Conservation (phyloP, 352 stramenopile genomes). For the Elongisporangium prolatum region DNA sequence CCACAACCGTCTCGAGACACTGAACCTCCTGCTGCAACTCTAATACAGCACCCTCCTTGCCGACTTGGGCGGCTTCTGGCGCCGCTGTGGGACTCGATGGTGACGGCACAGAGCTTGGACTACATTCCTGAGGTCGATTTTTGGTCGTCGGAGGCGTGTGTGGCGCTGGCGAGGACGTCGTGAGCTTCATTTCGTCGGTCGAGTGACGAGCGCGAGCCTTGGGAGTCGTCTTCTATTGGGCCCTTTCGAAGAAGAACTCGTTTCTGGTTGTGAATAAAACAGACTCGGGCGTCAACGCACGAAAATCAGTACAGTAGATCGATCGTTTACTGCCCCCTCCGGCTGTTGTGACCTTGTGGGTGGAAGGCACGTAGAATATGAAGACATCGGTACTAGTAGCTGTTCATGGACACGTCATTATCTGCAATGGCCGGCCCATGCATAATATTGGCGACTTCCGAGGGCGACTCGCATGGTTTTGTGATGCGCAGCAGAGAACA, state of each 20-base stretch:
- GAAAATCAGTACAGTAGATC: background rate
- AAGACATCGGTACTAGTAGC: too few relatives aligned
- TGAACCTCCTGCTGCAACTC: conserved; percentile 39
- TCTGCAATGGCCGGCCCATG: background rate
- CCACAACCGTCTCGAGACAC: conserved; percentile 31
- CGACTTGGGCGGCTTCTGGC: background rate
- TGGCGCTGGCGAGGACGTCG: background rate
- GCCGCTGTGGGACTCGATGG: background rate
- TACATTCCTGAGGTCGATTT: background rate
- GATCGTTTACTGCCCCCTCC: background rate
- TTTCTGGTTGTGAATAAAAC: background rate
- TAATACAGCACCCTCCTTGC: background rate
- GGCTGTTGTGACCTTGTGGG: background rate
- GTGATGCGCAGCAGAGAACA: background rate
- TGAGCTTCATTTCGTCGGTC: conserved; percentile 7
- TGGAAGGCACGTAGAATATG: background rate
- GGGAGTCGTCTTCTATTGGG: background rate
- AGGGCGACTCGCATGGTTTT: background rate
- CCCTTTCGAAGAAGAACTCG: background rate
- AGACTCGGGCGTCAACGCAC: background rate
- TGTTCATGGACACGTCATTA: background rate
- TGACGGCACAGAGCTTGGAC: background rate
- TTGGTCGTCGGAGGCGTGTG: background rate
- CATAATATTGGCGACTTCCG: background rate
- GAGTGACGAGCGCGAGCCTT: background rate